These are phyloP conservation scores for Botryotinia convoluta DNA, from an alignment of 2,329 filamentous ascomycete species.

Conservation along the genomic window DNA sequence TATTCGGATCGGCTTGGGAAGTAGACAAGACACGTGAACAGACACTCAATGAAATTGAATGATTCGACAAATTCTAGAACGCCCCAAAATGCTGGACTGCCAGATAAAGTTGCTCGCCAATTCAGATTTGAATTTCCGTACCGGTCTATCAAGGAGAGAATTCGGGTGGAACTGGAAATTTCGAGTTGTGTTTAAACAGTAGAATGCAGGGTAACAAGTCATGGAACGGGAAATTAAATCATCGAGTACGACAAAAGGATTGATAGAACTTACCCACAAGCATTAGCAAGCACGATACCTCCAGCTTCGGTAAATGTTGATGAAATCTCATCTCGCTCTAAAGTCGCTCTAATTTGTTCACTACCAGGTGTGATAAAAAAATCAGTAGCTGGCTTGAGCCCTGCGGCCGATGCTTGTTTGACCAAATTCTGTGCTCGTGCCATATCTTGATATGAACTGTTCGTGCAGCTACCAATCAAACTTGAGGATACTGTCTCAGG, in stretches of 20 bases:
- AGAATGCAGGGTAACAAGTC: background rate
- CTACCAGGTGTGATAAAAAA: conserved; percentile 97
- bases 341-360: conserved; percentile 92
- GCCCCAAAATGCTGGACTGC: background rate
- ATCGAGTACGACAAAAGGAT: background rate
- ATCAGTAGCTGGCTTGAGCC: conserved; percentile 81
- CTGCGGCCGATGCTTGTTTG: conserved; percentile 85
- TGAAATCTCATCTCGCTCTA: conserved; percentile 85
- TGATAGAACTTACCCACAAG: conserved; percentile 59
- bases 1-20: background rate
- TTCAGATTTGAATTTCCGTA: background rate
- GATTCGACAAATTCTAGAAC: background rate
- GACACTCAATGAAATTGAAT: background rate
- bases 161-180: background rate
- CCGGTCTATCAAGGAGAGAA: background rate
- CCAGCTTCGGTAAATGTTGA: conserved; percentile 83
- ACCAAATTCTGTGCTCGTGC: conserved; percentile 90
- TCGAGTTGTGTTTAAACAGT: background rate
- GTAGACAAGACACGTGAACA: background rate
- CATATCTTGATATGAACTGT: conserved; percentile 99
- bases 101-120: background rate
- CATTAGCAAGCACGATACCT: conserved; percentile 87
- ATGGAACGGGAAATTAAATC: background rate
- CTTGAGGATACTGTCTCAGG: conserved; percentile 87
- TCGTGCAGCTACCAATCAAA: conserved; percentile 96